A percentile compares a stretch with the other conserved stretches of the same genome.
These are phyloP conservation scores for Geosmithia morbida DNA, from an alignment of 2,329 filamentous ascomycete genomes.

Conservation along the genomic window DNA sequence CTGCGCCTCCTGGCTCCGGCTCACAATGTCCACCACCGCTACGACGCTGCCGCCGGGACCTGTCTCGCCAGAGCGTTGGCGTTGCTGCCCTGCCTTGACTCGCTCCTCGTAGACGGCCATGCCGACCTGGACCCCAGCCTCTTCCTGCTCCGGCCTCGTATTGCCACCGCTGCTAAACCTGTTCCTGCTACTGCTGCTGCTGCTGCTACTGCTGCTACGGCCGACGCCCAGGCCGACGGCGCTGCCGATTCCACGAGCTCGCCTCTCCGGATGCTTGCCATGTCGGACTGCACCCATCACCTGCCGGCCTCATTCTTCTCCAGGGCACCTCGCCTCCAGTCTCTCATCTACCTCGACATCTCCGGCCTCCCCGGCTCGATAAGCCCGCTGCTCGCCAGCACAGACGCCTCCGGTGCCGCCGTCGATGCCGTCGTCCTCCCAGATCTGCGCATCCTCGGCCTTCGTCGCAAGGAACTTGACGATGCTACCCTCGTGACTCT, in stretches of 20 bases:
- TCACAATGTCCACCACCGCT: slow-evolving; percentile 18
- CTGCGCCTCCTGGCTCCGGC: slow-evolving; percentile 23
- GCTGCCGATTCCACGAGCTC: no score
- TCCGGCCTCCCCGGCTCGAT: slow-evolving; percentile 33
- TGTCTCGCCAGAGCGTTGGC: slow-evolving; percentile 16
- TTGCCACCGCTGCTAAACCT: background rate
- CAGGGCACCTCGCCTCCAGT: slow-evolving; percentile 15
- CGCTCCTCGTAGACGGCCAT: slow-evolving; percentile 33
- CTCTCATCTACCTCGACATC: slow-evolving; percentile 36
- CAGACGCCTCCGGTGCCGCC: no score
- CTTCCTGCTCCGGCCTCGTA: slow-evolving; percentile 1
- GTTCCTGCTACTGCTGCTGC: background rate
- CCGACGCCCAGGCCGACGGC: background rate
- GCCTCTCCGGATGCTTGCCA: slow-evolving; percentile 19
- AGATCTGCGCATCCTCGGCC: slow-evolving; percentile 36
- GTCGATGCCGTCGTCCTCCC: slow-evolving; percentile 18
- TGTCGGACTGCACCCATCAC: slow-evolving; percentile 23
- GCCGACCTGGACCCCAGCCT: slow-evolving; percentile 25
- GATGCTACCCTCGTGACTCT: slow-evolving; percentile 17
- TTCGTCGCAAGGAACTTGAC: slow-evolving; percentile 29
- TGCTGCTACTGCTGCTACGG: background rate
- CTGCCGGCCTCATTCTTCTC: slow-evolving; percentile 25
- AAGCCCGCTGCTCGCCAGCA: slow-evolving; percentile 14
- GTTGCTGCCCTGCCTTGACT: slow-evolving; percentile 27
- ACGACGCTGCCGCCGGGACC: slow-evolving; percentile 23